Evolutionary conservation across 805 yeast genomes (phyloP), one percentile per base, ranked within the genome.

Genomic region (Starmera caribaea): DNA sequence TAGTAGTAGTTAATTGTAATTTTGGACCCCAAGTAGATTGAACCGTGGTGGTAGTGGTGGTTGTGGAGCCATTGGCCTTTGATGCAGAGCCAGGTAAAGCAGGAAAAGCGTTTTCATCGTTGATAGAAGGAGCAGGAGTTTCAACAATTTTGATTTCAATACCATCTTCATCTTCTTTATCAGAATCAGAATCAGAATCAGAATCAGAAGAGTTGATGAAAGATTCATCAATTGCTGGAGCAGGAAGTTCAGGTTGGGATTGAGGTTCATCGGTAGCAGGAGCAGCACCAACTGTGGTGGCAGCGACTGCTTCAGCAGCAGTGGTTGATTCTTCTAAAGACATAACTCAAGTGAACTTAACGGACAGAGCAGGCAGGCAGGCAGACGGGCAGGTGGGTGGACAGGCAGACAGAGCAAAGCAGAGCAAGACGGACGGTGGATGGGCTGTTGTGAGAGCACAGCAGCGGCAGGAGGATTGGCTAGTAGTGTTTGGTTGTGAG

Each of bases 91-190:
- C 74, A 30, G 84, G 84, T 49, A 81, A 66, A 24, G 81, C 69
- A 8, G 90, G 90, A 59, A 79, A 77, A 12, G 80, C 79, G 27
- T 68, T 54, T 49, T 72, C 79, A 51, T 73, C 77, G 38, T 66
- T 47, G 43, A 74, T 63, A 21, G 74, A 62, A 34, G 69, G 68
- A 28, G 63, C 54, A 7, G 61, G 47, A 21, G 38, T 38, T 28
- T 32, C 37, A 10, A 35, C 40, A 5, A 46, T 33, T 36, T 39
- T 40, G 29, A 44, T 44, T 24, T 33, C 46, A 28, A 31, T 37
- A 16, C 42, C 40, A 29, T 33, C 11, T 26, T 39, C 30, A 12
- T 11, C 31, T 13, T 13, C 6, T 30, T 41, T 32, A n/a, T n/a
- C 28, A 24, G 35, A 30, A 32, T 27, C 38, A 30, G 34, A 9